These are phyloP conservation scores for Metschnikowia aberdeeniae DNA, from an alignment of 805 yeast species.

Conservation along the genomic window DNA sequence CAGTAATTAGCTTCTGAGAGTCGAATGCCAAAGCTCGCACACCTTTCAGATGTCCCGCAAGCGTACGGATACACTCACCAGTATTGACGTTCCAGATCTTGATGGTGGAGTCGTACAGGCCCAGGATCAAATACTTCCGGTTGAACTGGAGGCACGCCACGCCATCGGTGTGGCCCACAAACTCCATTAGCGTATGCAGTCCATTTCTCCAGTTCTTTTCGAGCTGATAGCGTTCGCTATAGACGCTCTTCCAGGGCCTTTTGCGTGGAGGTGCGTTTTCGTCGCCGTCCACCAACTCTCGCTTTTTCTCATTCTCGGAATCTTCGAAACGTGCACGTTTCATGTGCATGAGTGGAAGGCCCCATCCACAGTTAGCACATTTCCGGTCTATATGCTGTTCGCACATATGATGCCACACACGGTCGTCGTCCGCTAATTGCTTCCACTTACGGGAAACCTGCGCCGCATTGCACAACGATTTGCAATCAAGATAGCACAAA, in stretches of 20 bases:
- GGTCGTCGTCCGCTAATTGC: conserved; percentile 86
- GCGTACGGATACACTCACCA: conserved; percentile 70
- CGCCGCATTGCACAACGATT: conserved; percentile 89
- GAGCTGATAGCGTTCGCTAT: conserved; percentile 83
- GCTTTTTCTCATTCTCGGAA: background rate
- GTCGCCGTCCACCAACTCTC: background rate
- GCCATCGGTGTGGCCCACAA: conserved; percentile 82
- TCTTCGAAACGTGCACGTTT: conserved; percentile 45
- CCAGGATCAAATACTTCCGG: conserved; percentile 73
- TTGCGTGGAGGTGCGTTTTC: conserved; percentile 13
- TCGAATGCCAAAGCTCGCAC: conserved; percentile 84
- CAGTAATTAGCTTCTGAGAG: conserved; percentile 83
- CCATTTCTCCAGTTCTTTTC: conserved; percentile 96
- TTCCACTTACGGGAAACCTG: conserved; percentile 90
- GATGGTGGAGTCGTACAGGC: conserved; percentile 85
- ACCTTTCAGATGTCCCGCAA: conserved; percentile 85
- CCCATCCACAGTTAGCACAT: conserved; percentile 99
- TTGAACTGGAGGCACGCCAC: conserved; percentile 86
- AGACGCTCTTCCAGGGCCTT: conserved; percentile 94
- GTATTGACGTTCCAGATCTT: conserved; percentile 91
- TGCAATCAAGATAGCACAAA: conserved; percentile 85
- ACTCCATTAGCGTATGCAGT: conserved; percentile 54
- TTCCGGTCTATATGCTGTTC: conserved; percentile 97
- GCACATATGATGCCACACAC: conserved; percentile 98
- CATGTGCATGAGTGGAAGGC: conserved; percentile 90